These are phyloP conservation scores for Schizosaccharomyces cryophilus DNA, from an alignment of 805 yeast genomes.

Conservation along the genomic window DNA sequence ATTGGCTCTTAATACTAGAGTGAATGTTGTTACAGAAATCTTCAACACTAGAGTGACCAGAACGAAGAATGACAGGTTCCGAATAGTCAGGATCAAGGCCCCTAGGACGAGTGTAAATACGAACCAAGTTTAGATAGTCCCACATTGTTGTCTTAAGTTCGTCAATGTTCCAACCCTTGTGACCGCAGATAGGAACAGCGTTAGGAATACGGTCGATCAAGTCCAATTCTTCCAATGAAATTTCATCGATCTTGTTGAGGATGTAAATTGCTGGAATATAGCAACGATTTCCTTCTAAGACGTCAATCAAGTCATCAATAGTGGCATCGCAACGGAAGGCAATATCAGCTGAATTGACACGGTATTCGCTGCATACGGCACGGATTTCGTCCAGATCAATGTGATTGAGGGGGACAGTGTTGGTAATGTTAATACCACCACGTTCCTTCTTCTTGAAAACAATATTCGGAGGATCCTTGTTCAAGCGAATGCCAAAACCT, in stretches of 20 bases:
- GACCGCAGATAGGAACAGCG: constrained; percentile 92
- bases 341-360: constrained; percentile 85
- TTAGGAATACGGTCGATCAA: constrained; percentile 76
- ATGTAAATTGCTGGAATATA: constrained; percentile 92
- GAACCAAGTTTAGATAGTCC: constrained; percentile 68
- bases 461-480: constrained; percentile 75
- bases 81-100: constrained; percentile 79
- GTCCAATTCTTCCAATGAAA: constrained; percentile 81
- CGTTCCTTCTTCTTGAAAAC: constrained; percentile 75
- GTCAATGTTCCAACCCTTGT: constrained; percentile 90
- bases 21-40: constrained; percentile 94
- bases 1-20: constrained; percentile 78
- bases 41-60: constrained; percentile 61
- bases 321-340: constrained; percentile 95
- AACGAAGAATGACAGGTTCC: constrained; percentile 82
- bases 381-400: constrained; percentile 78
- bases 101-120: constrained; percentile 94
- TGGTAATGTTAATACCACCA: constrained; percentile 87
- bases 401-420: constrained; percentile 77
- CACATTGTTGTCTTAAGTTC: constrained; percentile 89
- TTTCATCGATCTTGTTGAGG: constrained; percentile 83
- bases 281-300: constrained; percentile 72
- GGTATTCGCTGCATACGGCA: constrained; percentile 90
- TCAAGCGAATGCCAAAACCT: constrained; percentile 90
- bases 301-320: constrained; percentile 87